Conservation (phyloP, 1,284 basidiomycete species). For the Trametes versicolor region DNA sequence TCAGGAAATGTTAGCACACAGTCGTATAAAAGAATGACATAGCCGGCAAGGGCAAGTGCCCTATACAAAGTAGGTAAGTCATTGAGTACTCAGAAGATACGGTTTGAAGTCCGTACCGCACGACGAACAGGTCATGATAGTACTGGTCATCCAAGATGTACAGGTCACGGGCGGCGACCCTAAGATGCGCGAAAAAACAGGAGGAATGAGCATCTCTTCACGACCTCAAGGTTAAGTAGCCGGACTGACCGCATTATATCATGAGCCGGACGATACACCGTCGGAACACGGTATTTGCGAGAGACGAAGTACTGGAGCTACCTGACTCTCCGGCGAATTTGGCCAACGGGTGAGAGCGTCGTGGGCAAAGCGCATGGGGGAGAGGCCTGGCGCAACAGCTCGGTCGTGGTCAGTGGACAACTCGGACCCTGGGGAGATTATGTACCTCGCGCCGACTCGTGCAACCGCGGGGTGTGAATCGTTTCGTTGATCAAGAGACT, state of each 20-base stretch:
- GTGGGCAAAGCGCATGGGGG: constrained; percentile 1
- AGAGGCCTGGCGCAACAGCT: not conserved
- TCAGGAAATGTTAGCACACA: constrained; percentile 26
- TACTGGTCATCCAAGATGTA: constrained; percentile 28
- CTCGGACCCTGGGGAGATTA: not conserved
- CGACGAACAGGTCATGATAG: constrained; percentile 22
- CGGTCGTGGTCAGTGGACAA: not conserved
- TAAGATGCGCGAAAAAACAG: not conserved
- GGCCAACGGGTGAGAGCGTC: not conserved
- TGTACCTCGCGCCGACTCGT: not conserved
- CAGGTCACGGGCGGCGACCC: constrained; percentile 18
- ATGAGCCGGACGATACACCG: not conserved
- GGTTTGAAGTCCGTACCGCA: constrained; percentile 17
- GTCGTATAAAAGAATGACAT: constrained; percentile 30
- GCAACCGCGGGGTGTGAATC: not conserved
- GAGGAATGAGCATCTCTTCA: not conserved
- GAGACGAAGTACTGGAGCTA: not conserved
- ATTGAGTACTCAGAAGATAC: not conserved
- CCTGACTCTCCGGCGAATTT: not conserved
- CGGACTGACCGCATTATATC: constrained; percentile 6
- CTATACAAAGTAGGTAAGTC: not conserved
- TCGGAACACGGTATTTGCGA: not conserved
- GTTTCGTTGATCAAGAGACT: not conserved
- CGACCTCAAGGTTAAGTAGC: not conserved
- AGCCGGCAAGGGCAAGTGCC: constrained; percentile 23